Conservation (phyloP, 1,284 basidiomycete species). For the Pyrrhoderma noxium region DNA sequence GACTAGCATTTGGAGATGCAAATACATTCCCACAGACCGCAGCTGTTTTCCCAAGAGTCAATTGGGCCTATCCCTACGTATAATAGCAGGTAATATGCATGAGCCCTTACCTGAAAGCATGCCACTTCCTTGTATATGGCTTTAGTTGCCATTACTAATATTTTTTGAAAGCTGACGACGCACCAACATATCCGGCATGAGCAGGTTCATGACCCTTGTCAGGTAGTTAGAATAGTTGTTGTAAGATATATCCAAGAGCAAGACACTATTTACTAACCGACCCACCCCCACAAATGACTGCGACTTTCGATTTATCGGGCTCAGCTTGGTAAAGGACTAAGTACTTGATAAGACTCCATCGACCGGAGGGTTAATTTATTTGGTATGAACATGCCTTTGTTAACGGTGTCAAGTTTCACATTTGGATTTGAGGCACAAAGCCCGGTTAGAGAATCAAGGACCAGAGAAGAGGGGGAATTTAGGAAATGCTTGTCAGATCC, state of each 20-base stretch:
- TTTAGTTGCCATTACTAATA: not conserved
- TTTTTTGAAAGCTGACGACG: not conserved
- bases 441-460: constrained; percentile 71
- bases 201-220: constrained; percentile 77
- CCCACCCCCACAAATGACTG: constrained; percentile 84
- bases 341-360: not conserved
- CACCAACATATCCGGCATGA: constrained; percentile 77
- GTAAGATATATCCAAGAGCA: no score
- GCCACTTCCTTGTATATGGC: constrained; percentile 49
- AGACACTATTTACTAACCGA: constrained; percentile 31
- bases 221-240: no score
- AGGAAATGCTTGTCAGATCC: constrained; percentile 64
- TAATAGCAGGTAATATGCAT: not conserved
- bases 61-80: no score
- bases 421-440: constrained; percentile 65
- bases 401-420: constrained; percentile 56
- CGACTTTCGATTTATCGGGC: constrained; percentile 60
- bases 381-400: constrained; percentile 44
- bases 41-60: constrained; percentile 41
- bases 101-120: constrained; percentile 57
- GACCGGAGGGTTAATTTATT: no score
- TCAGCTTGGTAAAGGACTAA: constrained; percentile 57
- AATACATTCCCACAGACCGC: constrained; percentile 87
- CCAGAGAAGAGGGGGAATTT: constrained; percentile 61
- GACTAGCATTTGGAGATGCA: constrained; percentile 80